These are phyloP conservation scores for Vachellia collinsii DNA, from an alignment of 306 rosid genomes.

Conservation along the genomic window DNA sequence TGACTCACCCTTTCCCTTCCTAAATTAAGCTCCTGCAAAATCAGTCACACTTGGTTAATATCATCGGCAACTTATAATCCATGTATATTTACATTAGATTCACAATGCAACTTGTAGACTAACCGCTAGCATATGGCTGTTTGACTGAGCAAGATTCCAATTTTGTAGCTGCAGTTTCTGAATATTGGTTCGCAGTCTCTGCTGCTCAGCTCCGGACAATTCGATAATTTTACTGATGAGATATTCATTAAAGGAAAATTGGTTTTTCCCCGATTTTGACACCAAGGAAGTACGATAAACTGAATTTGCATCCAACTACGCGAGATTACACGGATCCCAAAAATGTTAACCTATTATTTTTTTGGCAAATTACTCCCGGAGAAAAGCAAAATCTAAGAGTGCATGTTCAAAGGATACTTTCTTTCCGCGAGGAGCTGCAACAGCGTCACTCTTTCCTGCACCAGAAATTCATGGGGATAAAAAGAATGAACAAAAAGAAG, in stretches of 20 bases:
- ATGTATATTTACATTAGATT: neutral
- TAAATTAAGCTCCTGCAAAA: conserved; percentile 61
- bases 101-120: neutral
- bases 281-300: neutral
- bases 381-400: neutral
- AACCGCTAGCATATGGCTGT: conserved; percentile 68
- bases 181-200: conserved; percentile 47
- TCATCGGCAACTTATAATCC: neutral
- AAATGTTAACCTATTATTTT: neutral
- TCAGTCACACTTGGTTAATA: neutral
- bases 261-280: neutral
- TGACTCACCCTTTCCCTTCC: conserved; percentile 64
- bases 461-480: conserved; percentile 19
- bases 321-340: neutral
- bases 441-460: conserved; percentile 64
- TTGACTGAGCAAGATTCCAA: conserved; percentile 72
- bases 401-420: conserved; percentile 54
- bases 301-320: neutral
- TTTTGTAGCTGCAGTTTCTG: conserved; percentile 76
- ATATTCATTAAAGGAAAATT: conserved; percentile 39
- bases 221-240: conserved; percentile 58
- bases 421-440: conserved; percentile 52
- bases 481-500: conserved; percentile 2
- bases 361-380: neutral
- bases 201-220: conserved; percentile 59